Conservation (phyloP, 2,329 filamentous ascomycete species). For the Ophiostoma sp. region DNA sequence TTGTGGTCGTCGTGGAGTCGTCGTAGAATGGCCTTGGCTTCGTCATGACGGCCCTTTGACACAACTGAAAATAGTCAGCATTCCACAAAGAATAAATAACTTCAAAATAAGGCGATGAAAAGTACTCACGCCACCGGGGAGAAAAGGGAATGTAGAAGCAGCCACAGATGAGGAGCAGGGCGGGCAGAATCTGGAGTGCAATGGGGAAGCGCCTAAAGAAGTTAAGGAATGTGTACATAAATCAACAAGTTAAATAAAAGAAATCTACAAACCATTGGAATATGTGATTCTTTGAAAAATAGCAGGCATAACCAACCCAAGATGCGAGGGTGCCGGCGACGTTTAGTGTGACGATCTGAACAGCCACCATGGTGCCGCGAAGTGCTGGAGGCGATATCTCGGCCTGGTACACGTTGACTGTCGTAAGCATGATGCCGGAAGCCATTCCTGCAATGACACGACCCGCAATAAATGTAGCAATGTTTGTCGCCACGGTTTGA, state of each 20-base stretch:
- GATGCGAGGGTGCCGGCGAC: background rate
- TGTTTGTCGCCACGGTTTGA: background rate
- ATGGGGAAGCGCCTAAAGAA: background rate
- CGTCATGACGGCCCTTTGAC: background rate
- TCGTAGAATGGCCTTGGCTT: background rate
- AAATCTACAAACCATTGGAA: background rate
- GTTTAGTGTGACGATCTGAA: background rate
- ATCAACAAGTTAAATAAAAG: no score
- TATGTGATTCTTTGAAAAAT: background rate
- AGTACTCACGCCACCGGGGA: background rate
- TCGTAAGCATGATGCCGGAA: background rate
- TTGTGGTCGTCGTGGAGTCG: background rate
- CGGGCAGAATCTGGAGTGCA: background rate
- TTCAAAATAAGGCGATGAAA: no score
- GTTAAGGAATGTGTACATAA: no score
- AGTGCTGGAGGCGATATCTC: background rate
- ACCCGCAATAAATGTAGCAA: background rate
- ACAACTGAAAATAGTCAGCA: background rate
- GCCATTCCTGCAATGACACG: background rate
- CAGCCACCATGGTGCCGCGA: background rate
- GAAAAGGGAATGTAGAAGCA: background rate
- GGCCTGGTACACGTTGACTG: background rate
- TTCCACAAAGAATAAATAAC: background rate
- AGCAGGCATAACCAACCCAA: background rate
- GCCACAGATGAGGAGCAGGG: background rate